Conservation (phyloP, 495 filamentous ascomycete species). For the Neurospora intermedia region DNA sequence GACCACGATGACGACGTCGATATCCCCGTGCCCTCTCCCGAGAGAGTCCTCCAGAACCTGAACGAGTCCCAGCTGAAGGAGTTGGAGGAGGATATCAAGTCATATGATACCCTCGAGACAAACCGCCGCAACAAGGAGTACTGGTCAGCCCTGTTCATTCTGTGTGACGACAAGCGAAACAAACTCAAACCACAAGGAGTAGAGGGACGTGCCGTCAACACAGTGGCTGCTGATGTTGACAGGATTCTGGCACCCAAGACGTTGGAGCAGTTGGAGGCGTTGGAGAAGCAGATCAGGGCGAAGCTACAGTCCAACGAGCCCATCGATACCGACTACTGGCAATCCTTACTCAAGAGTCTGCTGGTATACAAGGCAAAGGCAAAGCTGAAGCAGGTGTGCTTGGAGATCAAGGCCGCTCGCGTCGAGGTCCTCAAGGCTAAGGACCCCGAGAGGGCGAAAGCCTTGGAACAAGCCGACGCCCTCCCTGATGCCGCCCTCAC, state of each 20-base stretch:
- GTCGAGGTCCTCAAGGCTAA: slow-evolving; percentile 55
- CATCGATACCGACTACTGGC: slow-evolving; percentile 97
- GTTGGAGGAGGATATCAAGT: slow-evolving; percentile 76
- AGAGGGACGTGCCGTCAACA: slow-evolving; percentile 64
- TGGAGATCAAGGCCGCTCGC: slow-evolving; percentile 64
- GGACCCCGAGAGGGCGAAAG: slow-evolving; percentile 59
- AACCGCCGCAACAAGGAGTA: slow-evolving; percentile 71
- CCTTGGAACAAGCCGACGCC: slow-evolving; percentile 25
- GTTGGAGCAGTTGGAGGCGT: slow-evolving; percentile 69
- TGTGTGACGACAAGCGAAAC: slow-evolving; percentile 69
- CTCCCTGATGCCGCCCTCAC: slow-evolving; percentile 10
- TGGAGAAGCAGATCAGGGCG: slow-evolving; percentile 73
- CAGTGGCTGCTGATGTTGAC: slow-evolving; percentile 82
- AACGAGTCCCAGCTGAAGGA: slow-evolving; percentile 59
- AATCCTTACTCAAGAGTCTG: slow-evolving; percentile 75
- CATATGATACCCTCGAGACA: slow-evolving; percentile 71
- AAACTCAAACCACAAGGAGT: slow-evolving; percentile 47
- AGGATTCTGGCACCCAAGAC: slow-evolving; percentile 74
- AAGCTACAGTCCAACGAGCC: slow-evolving; percentile 84
- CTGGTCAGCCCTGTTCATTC: slow-evolving; percentile 84
- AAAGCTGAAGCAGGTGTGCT: slow-evolving; percentile 69
- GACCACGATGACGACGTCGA: slow-evolving; percentile 67
- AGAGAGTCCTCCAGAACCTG: slow-evolving; percentile 61
- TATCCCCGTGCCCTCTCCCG: slow-evolving; percentile 71
- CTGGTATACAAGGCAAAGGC: slow-evolving; percentile 86